Percentiles rank a stretch among this genome's conserved stretches.
phyloP scores from a whole-genome alignment of 148 eudicot genomes.

The Heliamphora exappendiculata region DNA sequence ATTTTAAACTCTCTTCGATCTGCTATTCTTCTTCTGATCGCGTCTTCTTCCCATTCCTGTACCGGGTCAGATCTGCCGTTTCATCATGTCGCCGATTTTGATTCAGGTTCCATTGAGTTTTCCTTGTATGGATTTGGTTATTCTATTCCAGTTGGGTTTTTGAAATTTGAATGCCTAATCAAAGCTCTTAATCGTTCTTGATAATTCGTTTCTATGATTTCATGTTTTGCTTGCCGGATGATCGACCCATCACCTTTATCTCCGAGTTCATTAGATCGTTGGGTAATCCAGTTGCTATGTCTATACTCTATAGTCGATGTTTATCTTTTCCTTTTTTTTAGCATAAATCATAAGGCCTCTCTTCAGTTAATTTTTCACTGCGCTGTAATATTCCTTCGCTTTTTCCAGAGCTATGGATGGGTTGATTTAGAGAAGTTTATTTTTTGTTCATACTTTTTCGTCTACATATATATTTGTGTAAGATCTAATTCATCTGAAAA shows the following conservation, averaged over 20 bases:
- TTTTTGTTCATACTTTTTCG: neutral
- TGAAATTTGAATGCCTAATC: neutral
- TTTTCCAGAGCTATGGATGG: neutral
- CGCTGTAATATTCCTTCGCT: neutral
- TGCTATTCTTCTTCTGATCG: conserved; percentile 10
- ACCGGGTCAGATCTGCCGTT: conserved; percentile 24
- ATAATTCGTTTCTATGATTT: conserved; percentile 7
- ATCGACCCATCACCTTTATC: too few relatives aligned
- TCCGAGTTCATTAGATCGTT: too few relatives aligned
- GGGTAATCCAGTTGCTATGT: too few relatives aligned
- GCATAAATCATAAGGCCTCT: too few relatives aligned
- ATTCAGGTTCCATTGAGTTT: neutral
- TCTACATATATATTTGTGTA: too few relatives aligned
- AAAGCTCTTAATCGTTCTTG: conserved; percentile 3
- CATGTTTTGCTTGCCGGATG: conserved; percentile 5
- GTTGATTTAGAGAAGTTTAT: conserved; percentile 5
- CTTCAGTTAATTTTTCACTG: neutral
- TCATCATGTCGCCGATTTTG: neutral
- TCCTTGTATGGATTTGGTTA: neutral
- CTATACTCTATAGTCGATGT: too few relatives aligned
- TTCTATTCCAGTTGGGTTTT: neutral
- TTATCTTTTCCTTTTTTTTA: too few relatives aligned
- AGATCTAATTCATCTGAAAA: conserved; percentile 7
- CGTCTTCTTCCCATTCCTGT: neutral
- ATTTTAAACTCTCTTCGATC: neutral